A percentile compares a stretch with the other conserved stretches of the same genome.
phyloP scores from a whole-genome alignment of 805 yeast species.

The Clavispora asparagi region DNA sequence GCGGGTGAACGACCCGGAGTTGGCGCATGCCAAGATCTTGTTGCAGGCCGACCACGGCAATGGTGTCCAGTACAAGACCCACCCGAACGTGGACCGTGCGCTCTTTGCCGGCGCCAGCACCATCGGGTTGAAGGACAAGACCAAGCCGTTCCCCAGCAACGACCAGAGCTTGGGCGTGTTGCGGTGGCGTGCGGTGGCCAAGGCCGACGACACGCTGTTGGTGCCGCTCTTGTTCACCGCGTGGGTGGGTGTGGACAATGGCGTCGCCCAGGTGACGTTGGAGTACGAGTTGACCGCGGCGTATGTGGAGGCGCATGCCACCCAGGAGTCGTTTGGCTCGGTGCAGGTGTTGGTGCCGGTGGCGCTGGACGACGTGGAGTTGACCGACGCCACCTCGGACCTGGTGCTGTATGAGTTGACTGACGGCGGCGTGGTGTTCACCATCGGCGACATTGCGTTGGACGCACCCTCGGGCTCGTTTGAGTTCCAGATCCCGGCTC shows the following conservation, averaged over 20 bases:
- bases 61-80: slow-evolving; percentile 78
- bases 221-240: slow-evolving; percentile 71
- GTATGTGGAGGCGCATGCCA: slow-evolving; percentile 23
- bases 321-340: slow-evolving; percentile 44
- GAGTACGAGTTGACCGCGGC: slow-evolving; percentile 73
- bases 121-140: slow-evolving; percentile 71
- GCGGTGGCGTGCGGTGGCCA: slow-evolving; percentile 81
- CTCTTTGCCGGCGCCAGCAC: slow-evolving; percentile 52
- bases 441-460: slow-evolving; percentile 48
- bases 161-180: slow-evolving; percentile 87
- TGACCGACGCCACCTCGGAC: slow-evolving; percentile 43
- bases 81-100: slow-evolving; percentile 88
- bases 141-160: slow-evolving; percentile 83
- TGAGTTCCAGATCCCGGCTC: slow-evolving; percentile 71
- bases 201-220: slow-evolving; percentile 42
- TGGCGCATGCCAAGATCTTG: slow-evolving; percentile 61
- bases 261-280: slow-evolving; percentile 67
- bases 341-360: slow-evolving; percentile 62
- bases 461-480: slow-evolving; percentile 64
- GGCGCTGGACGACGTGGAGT: slow-evolving; percentile 48
- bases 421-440: slow-evolving; percentile 69
- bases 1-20: slow-evolving; percentile 72
- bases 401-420: slow-evolving; percentile 48
- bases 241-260: slow-evolving; percentile 72
- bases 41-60: slow-evolving; percentile 44